Conservation (phyloP, 257 asterid species). For the Salvia splendens region DNA sequence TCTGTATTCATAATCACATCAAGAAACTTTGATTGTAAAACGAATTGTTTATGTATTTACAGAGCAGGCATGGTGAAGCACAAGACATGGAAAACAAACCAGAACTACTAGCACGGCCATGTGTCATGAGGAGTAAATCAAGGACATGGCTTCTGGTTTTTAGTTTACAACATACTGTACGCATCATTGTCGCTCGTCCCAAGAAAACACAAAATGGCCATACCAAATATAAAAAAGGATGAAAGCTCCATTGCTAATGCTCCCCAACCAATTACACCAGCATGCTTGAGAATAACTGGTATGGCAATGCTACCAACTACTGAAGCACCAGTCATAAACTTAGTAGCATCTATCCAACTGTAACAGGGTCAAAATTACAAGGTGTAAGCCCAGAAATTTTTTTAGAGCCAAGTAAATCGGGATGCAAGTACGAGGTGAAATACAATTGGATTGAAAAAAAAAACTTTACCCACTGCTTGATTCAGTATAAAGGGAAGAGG, state of each 20-base stretch:
- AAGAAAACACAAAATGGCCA: conserved; percentile 66
- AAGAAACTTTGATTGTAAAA: conserved; percentile 18
- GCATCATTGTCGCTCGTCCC: conserved; percentile 59
- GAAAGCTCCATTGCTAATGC: conserved; percentile 92
- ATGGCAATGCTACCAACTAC: conserved; percentile 87
- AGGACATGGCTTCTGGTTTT: conserved; percentile 14
- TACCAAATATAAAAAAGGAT: conserved; percentile 58
- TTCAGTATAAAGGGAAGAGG: conserved; percentile 66
- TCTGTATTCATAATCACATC: not conserved
- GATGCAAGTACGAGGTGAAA: not conserved
- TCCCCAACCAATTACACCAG: conserved; percentile 92
- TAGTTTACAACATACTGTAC: conserved; percentile 52
- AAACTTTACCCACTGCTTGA: conserved; percentile 58
- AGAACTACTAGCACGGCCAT: conserved; percentile 20
- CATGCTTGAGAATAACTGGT: conserved; percentile 85
- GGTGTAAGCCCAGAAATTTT: conserved; percentile 26
- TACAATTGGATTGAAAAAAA: conserved; percentile 18
- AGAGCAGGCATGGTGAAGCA: conserved; percentile 17
- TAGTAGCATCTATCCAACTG: conserved; percentile 86
- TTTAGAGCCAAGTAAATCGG: not conserved
- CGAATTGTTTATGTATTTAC: conserved; percentile 33
- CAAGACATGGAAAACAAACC: not conserved
- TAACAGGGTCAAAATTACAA: conserved; percentile 20
- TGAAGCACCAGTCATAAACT: conserved; percentile 90
- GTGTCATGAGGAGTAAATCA: conserved; percentile 8